Conservation (phyloP, 176 grass and related monocot species). For the Oryza meyeriana region DNA sequence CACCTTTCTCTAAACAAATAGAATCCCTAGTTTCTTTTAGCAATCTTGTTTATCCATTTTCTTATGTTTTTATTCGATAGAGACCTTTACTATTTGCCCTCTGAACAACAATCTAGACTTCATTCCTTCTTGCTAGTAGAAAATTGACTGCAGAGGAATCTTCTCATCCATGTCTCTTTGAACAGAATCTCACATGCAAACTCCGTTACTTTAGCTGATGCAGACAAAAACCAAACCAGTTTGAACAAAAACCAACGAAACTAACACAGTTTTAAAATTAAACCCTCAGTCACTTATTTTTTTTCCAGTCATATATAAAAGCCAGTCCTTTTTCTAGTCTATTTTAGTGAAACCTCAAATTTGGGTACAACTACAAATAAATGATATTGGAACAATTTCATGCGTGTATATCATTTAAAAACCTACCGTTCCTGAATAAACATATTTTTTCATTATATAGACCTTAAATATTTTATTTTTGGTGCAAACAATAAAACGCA, state of each 20-base stretch:
- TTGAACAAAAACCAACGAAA: conserved; percentile 7
- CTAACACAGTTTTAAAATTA: background rate
- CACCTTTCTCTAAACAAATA: conserved; percentile 7
- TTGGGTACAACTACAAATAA: too few species aligned
- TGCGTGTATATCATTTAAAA: background rate
- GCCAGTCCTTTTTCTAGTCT: background rate
- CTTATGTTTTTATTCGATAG: background rate
- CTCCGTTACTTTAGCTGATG: conserved; percentile 4
- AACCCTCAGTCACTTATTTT: background rate
- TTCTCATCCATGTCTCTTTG: conserved; percentile 30
- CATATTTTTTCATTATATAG: background rate
- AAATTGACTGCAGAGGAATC: conserved; percentile 13
- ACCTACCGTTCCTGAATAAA: background rate
- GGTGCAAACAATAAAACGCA: background rate
- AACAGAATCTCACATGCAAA: background rate
- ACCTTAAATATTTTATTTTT: background rate
- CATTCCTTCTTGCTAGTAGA: conserved; percentile 9
- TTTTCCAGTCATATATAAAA: background rate
- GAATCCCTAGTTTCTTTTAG: background rate
- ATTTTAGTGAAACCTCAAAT: background rate
- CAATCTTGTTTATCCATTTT: conserved; percentile 16
- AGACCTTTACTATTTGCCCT: conserved; percentile 5
- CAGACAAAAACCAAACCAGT: background rate
- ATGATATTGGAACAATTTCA: too few species aligned
- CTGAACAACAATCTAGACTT: background rate